phyloP scores from a whole-genome alignment of 345 rosid species.

The Dimocarpus longan region DNA sequence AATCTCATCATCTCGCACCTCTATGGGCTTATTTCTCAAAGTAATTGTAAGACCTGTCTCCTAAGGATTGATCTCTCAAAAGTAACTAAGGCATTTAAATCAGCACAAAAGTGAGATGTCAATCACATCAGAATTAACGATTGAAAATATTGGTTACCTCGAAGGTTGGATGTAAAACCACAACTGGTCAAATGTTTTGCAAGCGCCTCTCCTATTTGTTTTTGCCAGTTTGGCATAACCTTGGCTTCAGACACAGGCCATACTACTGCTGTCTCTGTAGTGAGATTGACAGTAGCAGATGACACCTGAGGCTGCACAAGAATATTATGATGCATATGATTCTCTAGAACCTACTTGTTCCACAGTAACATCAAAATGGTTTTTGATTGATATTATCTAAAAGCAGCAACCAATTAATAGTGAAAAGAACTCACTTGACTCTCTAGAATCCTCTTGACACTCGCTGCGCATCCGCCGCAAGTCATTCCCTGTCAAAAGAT shows the following conservation, averaged over 20 bases:
- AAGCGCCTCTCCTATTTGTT: slow-evolving; percentile 80
- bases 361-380: too few relatives aligned
- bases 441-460: slow-evolving; percentile 92
- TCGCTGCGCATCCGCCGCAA: slow-evolving; percentile 98
- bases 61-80: slow-evolving; percentile 1
- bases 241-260: slow-evolving; percentile 91
- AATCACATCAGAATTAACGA: slow-evolving; percentile 2
- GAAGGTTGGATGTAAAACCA: slow-evolving; percentile 79
- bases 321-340: background rate
- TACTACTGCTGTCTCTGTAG: slow-evolving; percentile 90
- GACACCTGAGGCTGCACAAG: slow-evolving; percentile 86
- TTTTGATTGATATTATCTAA: background rate
- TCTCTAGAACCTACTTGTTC: too few relatives aligned
- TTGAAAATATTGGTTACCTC: slow-evolving; percentile 52
- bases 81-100: background rate
- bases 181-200: slow-evolving; percentile 84
- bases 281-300: slow-evolving; percentile 83
- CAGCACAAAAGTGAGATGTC: background rate
- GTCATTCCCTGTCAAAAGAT: slow-evolving; percentile 74
- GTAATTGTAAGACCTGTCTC: background rate
- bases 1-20: too few relatives aligned
- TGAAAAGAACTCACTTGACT: slow-evolving; percentile 61
- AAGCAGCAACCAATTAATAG: background rate
- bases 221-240: slow-evolving; percentile 71
- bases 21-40: background rate